Conservation (phyloP, 2,329 filamentous ascomycete genomes). For the Trichoderma atrobrunneum region DNA sequence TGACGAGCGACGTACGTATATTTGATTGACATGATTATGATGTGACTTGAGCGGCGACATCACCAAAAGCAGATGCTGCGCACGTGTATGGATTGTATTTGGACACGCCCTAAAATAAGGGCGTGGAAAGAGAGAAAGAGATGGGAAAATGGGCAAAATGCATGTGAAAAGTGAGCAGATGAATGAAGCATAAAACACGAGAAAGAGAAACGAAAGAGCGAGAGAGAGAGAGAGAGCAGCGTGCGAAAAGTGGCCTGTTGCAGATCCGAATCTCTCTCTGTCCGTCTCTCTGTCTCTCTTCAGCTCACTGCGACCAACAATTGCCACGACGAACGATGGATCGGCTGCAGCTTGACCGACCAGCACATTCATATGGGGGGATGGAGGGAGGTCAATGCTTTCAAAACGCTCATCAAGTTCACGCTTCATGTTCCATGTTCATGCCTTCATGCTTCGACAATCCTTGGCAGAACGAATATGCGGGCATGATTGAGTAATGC, state of each 20-base stretch:
- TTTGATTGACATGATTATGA: background rate
- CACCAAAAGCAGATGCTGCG: background rate
- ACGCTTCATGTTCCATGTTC: background rate
- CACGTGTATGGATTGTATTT: background rate
- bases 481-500: constrained; percentile 2
- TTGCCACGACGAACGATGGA: constrained; percentile 5
- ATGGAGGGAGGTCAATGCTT: background rate
- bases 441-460: background rate
- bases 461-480: background rate
- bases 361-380: background rate
- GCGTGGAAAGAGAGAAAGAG: background rate
- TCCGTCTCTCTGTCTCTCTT: background rate
- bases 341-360: background rate
- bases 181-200: background rate
- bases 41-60: background rate
- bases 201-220: background rate
- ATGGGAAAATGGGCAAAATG: background rate
- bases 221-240: background rate
- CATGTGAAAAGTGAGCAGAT: constrained; percentile 9
- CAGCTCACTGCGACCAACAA: background rate
- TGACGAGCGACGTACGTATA: background rate
- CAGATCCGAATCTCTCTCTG: constrained; percentile 14
- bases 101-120: background rate
- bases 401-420: background rate
- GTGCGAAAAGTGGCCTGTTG: constrained; percentile 9